Evolutionary conservation across 2,329 filamentous ascomycete species (phyloP), one percentile per base, ranked within the genome.

Genomic region (Ascocoryne sarcoides): DNA sequence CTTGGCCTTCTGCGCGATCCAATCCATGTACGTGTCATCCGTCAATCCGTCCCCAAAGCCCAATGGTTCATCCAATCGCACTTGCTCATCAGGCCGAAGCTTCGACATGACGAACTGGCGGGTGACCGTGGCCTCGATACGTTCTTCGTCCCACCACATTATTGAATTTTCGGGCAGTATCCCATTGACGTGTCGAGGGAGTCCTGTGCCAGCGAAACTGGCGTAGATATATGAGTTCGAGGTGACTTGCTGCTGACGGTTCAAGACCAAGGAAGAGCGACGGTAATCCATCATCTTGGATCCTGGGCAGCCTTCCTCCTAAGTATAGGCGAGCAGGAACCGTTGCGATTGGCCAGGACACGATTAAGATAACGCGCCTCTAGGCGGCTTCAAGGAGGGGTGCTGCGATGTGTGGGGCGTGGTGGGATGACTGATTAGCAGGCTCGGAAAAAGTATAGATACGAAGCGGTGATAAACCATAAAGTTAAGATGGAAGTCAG

Each of bases 1-100:
- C 54, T 77, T 79, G 5, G 80, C 79, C 51, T 79, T 80, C 40
- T 75, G 66, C 34, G 82, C 64, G 42, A 88, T 85, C 79, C 82
- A 86, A 56, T 87, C 82, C 67, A 82, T 79, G 58, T 88, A 88
- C 1, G 82, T 86, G 47, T 80, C 75, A 58, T 85, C 77, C 3
- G 82, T 86, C 42, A 76, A 57, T 15, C 75, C 60, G 40, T 75
- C 76, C 20, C 82, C 82, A 58, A 85, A 86, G 10, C 68, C 73
- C 34, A 85, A 65, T 7, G 76, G 75, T 30, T 66, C 65, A 53
- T 82, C 72, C 34, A 89, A 64, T 39, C 73, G 73, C 40, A 71
- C 67, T 49, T 76, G 68, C 60, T 84, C 80, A 45, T 76, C 69
- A 30, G 75, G 71, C 35, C 73, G 66, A 31, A 88, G 67, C 43